phyloP scores from a whole-genome alignment of 2,329 filamentous ascomycete species.

The Xylaria sp. region DNA sequence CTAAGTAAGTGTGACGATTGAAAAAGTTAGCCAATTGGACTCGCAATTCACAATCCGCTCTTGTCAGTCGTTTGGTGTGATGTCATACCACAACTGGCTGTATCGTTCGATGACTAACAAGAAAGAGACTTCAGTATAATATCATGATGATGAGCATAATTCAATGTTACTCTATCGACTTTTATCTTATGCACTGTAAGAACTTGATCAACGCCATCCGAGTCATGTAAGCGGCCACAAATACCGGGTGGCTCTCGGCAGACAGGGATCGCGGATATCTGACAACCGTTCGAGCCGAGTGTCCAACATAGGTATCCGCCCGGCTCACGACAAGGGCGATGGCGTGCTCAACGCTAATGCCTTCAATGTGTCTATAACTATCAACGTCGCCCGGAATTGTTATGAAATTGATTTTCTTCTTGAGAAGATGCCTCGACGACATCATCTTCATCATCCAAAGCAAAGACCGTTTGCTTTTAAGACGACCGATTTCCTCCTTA shows the following conservation, averaged over 20 bases:
- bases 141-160: neutral
- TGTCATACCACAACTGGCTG: no score
- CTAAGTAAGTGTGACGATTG: neutral
- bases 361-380: constrained; percentile 21
- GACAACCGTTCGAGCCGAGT: neutral
- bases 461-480: neutral
- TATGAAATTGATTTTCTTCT: neutral
- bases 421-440: neutral
- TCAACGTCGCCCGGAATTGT: neutral
- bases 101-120: neutral
- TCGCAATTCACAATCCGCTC: neutral
- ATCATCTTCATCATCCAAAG: neutral
- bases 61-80: no score
- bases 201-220: neutral
- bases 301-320: neutral
- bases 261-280: constrained; percentile 1
- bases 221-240: neutral
- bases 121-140: neutral
- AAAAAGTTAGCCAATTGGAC: neutral
- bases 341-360: constrained; percentile 26
- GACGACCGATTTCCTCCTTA: neutral
- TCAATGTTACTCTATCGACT: neutral
- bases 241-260: neutral
- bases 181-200: neutral
- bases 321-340: constrained; percentile 23